Conservation (phyloP, 495 filamentous ascomycete genomes). For the Penicillium cataractarum region DNA sequence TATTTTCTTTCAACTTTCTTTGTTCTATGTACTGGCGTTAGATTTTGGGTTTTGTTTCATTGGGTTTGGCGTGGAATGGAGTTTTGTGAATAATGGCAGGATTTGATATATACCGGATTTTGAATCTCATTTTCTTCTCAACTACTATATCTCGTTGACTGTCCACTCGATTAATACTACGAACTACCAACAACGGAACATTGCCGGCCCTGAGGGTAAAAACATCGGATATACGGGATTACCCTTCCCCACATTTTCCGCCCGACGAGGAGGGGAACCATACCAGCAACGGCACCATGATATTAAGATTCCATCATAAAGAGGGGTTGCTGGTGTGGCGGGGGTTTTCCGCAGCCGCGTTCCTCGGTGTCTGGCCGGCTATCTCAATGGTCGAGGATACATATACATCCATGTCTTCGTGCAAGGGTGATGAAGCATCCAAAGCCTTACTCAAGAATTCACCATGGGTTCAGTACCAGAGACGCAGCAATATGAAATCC, state of each 20-base stretch:
- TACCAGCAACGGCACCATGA: not conserved
- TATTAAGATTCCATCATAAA: not conserved
- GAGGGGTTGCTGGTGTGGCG: conserved; percentile 16
- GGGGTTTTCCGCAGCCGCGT: conserved; percentile 8
- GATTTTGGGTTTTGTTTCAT: not conserved
- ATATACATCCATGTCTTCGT: not conserved
- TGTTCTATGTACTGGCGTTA: not conserved
- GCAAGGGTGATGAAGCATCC: not conserved
- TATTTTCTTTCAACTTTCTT: conserved; percentile 1
- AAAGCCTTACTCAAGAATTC: not conserved
- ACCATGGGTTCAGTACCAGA: conserved; percentile 11
- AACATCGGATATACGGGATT: conserved; percentile 2
- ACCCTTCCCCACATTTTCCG: conserved; percentile 5
- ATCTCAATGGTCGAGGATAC: not conserved
- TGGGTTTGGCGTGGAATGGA: conserved; percentile 5
- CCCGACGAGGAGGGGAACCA: not conserved
- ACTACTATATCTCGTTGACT: no score
- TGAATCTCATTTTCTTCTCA: not conserved
- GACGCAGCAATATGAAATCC: conserved; percentile 39
- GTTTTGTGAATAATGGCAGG: conserved; percentile 23
- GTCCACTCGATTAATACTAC: no score
- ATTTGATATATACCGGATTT: not conserved
- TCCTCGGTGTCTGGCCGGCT: conserved; percentile 16
- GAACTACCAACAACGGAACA: not conserved
- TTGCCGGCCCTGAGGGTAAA: not conserved